Percentiles rank a stretch among this genome's conserved stretches.
phyloP scores from a whole-genome alignment of 495 filamentous ascomycete genomes.

The Ascobolus immersus region DNA sequence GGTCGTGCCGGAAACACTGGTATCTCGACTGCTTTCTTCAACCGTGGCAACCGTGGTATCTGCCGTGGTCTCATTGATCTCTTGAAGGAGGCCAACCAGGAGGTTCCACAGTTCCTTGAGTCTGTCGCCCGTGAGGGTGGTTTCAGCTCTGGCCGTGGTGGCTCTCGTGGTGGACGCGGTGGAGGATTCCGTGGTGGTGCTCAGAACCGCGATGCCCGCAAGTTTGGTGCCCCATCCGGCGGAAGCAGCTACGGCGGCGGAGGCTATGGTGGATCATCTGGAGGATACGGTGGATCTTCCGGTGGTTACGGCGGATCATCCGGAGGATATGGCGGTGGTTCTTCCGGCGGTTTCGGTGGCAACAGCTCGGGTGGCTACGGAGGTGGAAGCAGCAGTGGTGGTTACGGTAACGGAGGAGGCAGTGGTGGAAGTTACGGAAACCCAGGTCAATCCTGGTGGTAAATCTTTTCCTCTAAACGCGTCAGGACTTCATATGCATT shows the following conservation, averaged over 20 bases:
- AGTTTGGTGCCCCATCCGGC: conserved; percentile 52
- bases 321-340: conserved; percentile 7
- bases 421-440: conserved; percentile 49
- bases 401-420: conserved; percentile 19
- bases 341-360: conserved; percentile 12
- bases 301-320: conserved; percentile 24
- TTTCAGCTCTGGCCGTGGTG: conserved; percentile 46
- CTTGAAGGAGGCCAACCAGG: conserved; percentile 93
- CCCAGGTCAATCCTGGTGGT: conserved; percentile 89
- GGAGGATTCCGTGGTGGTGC: conserved; percentile 27
- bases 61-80: conserved; percentile 87
- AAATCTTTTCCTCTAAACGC: too few species aligned
- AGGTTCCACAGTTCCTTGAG: conserved; percentile 79
- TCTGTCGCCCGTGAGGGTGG: conserved; percentile 84
- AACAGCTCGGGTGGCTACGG: conserved; percentile 16
- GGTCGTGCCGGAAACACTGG: conserved; percentile 98
- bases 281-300: conserved; percentile 25
- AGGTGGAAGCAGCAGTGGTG: conserved; percentile 13
- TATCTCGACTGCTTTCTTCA: conserved; percentile 97
- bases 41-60: conserved; percentile 93
- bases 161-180: conserved; percentile 44
- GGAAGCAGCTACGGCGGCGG: conserved; percentile 43
- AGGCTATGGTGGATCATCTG: conserved; percentile 23
- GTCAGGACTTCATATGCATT: too few species aligned
- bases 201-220: conserved; percentile 31